Evolutionary conservation across 73 alveolate genomes (phyloP).

Genomic region (Blepharisma japonicum): DNA sequence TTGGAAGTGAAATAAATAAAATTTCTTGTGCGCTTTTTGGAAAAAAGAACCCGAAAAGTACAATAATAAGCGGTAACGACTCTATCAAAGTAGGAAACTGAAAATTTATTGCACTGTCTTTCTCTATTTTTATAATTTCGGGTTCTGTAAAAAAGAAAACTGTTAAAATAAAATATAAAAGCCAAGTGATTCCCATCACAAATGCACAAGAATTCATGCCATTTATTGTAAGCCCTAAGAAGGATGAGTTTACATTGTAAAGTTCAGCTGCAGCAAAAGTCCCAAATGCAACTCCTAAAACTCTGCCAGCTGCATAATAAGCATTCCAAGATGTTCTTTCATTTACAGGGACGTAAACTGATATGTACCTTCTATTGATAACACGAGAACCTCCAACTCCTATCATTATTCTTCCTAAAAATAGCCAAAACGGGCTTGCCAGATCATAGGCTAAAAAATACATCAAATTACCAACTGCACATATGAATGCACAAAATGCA

Average conservation of each 20-base stretch:
- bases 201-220: conserved; percentile 3
- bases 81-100: neutral
- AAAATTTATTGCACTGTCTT: neutral
- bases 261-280: neutral
- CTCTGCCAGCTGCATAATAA: conserved; percentile 11
- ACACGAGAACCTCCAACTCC: conserved; percentile 21
- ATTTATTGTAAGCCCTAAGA: neutral
- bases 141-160: conserved; percentile 12
- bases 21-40: conserved; percentile 9
- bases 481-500: neutral
- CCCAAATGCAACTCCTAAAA: conserved; percentile 1
- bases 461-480: conserved; percentile 13
- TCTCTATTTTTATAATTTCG: neutral
- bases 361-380: conserved; percentile 23
- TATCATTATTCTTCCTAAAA: conserved; percentile 1
- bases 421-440: too few relatives aligned
- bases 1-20: neutral
- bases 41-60: neutral
- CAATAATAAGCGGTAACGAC: neutral
- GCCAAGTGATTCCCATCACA: conserved; percentile 4
- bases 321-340: conserved; percentile 1
- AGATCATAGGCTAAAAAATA: conserved; percentile 14
- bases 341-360: neutral
- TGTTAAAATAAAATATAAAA: neutral
- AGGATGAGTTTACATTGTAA: neutral